A percentile compares a stretch with the other conserved stretches of the same genome.
phyloP scores from a whole-genome alignment of 306 rosid species.

The Oemleria cerasiformis region DNA sequence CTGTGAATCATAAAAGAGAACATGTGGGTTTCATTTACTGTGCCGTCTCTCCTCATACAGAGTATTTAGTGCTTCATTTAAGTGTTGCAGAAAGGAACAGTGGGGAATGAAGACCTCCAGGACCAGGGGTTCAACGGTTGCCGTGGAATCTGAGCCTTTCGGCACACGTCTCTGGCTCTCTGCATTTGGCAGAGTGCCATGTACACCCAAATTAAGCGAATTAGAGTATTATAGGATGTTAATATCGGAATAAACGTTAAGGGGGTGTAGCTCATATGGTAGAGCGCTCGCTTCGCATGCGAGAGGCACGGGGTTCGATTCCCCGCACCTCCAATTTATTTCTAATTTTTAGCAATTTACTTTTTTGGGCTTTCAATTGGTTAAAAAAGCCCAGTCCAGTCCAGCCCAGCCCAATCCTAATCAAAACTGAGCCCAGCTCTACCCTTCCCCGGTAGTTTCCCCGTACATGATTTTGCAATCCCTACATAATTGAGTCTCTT shows the following conservation, averaged over 20 bases:
- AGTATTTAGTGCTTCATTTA: slow-evolving; percentile 30
- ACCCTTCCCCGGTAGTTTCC: too few species aligned
- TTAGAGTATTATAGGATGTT: too few species aligned
- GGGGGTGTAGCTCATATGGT: slow-evolving; percentile 82
- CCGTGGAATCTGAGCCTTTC: slow-evolving; percentile 45
- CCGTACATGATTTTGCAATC: too few species aligned
- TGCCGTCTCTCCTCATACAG: background rate
- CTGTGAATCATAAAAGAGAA: slow-evolving; percentile 22
- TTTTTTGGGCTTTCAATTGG: too few species aligned
- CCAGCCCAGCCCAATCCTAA: too few species aligned
- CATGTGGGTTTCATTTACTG: slow-evolving; percentile 30
- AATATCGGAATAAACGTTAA: too few species aligned
- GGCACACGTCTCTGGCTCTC: slow-evolving; percentile 11
- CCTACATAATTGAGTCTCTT: too few species aligned
- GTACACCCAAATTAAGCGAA: too few species aligned
- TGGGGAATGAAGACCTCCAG: slow-evolving; percentile 26
- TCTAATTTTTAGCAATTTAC: too few species aligned
- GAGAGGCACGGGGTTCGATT: slow-evolving; percentile 99
- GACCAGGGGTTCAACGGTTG: slow-evolving; percentile 9
- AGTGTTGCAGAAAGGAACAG: slow-evolving; percentile 12
- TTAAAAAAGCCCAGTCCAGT: too few species aligned
- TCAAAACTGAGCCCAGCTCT: too few species aligned
- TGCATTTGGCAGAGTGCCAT: slow-evolving; percentile 5
- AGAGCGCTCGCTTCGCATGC: slow-evolving; percentile 78
- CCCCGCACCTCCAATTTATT: slow-evolving; percentile 82